These are phyloP conservation scores for Diplogelasinospora grovesii DNA, from an alignment of 495 filamentous ascomycete species.

Conservation along the genomic window DNA sequence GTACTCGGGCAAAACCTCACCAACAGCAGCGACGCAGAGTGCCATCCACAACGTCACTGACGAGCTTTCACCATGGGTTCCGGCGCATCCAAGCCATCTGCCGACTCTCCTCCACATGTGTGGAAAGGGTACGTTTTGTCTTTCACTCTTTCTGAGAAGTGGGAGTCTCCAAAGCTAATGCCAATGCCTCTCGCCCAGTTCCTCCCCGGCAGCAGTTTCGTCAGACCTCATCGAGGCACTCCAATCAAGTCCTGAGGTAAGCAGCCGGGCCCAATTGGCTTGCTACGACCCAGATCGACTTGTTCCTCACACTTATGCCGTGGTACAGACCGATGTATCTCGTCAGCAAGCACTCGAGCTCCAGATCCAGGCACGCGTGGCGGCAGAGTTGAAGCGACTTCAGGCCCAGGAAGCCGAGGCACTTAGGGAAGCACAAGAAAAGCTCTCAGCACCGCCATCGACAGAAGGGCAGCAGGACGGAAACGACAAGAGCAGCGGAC, in stretches of 20 bases:
- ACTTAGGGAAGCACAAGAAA: slow-evolving; percentile 59
- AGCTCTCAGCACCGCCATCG: slow-evolving; percentile 34
- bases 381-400: slow-evolving; percentile 74
- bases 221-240: slow-evolving; percentile 74
- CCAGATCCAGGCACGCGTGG: slow-evolving; percentile 81
- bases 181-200: slow-evolving; percentile 40
- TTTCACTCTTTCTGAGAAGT: not conserved
- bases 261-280: too few relatives aligned
- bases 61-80: slow-evolving; percentile 36
- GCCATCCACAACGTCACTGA: slow-evolving; percentile 1
- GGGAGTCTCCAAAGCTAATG: not conserved
- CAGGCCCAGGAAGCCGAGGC: slow-evolving; percentile 46
- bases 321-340: slow-evolving; percentile 69
- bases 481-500: slow-evolving; percentile 7
- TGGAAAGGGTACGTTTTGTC: slow-evolving; percentile 41
- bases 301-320: not conserved
- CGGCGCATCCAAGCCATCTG: slow-evolving; percentile 41
- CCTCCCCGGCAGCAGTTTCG: slow-evolving; percentile 80
- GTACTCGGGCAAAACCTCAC: too few relatives aligned
- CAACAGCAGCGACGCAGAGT: too few relatives aligned
- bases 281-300: not conserved
- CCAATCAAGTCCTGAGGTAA: slow-evolving; percentile 78
- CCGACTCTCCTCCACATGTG: slow-evolving; percentile 33
- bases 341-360: slow-evolving; percentile 79
- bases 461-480: slow-evolving; percentile 3